Base-by-base conservation (phyloP, 208 protist species). In the Borovskyia barvae region DNA sequence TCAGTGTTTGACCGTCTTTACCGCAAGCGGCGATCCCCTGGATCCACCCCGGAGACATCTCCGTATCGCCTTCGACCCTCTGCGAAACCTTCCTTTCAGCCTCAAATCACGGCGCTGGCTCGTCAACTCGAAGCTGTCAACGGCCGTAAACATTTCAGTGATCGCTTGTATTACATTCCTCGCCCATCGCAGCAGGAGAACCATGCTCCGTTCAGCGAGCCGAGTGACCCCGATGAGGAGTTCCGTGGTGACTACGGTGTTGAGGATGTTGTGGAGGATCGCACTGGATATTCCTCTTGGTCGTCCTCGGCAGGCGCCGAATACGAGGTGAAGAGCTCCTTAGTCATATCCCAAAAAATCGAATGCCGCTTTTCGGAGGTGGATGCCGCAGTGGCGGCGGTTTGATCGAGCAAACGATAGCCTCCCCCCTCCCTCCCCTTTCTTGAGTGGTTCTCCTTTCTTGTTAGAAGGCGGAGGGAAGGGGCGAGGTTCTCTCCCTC, bases 41-140 rank as follows among this genome's bases (percentile, higher is more conserved):
- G 26, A 49, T 40, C 65, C 41, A 54, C 55, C 39, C 53, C 63
- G 20, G 17, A 53, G 58, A 49, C 48, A 59, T 62, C 68, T 57
- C 52, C 71, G 42, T 41, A 48, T 30, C 43, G 61, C 39, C 20
- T 22, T 46, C n/a, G n/a, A n/a, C 36, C 42, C 7, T 15, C 22
- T 5, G 14, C 9, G 20, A 14, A 20, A 19, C 72, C 40, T 28
- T 68, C 74, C 20, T 82, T 80, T 39, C 69, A 67, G 19, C 77
- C 81, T 15, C 66, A 77, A 33, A 82, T 84, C 55, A 78, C 81
- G 15, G 73, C 68, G 24, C 20, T 72, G 41, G 82, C 77, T 7
- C 55, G 33, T 40, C 50, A 60, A 22, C 66, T 51, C 60, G 70
- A 40, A 35, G 66, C 36, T 30, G 51, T 30, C 28, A 20, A 39